Evolutionary conservation across 495 filamentous ascomycete genomes (phyloP).

Genomic region (Xylaria nigripes): DNA sequence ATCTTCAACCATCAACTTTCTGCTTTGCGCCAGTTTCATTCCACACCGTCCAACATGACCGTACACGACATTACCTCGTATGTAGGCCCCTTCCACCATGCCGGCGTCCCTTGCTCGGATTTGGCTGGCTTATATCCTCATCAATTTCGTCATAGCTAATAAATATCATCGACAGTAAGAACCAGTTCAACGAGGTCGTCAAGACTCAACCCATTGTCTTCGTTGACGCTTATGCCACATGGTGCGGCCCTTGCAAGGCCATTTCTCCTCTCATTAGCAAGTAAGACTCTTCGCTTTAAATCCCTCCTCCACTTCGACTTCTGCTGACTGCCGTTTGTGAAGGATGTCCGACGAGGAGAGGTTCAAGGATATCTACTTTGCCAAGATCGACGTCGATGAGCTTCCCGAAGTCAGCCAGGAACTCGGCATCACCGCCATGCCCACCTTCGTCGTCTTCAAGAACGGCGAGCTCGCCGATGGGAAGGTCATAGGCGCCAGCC

Average conservation of each 20-base stretch:
- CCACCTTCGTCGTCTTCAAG: conserved; percentile 85
- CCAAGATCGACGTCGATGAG: conserved; percentile 90
- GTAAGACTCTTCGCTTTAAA: conserved; percentile 22
- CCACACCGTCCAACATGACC: conserved; percentile 37
- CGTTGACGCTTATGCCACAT: conserved; percentile 79
- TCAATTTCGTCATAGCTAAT: conserved; percentile 8
- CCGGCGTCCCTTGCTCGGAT: background rate
- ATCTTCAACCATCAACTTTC: conserved; percentile 14
- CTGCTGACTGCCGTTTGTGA: background rate
- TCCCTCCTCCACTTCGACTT: background rate
- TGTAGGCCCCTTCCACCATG: conserved; percentile 14
- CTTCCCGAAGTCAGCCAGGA: conserved; percentile 67
- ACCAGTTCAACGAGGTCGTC: conserved; percentile 53
- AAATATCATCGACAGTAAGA: conserved; percentile 40
- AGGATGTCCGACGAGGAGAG: conserved; percentile 15
- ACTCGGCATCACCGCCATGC: conserved; percentile 87
- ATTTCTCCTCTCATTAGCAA: conserved; percentile 68
- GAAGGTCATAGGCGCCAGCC: conserved; percentile 79
- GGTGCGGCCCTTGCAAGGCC: conserved; percentile 94
- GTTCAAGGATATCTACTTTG: conserved; percentile 53
- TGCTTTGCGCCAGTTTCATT: conserved; percentile 30
- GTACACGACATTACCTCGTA: conserved; percentile 36
- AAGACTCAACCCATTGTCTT: conserved; percentile 53
- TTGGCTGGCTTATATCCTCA: background rate
- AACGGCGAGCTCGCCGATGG: conserved; percentile 51